Base-by-base conservation (phyloP, 768 basidiomycete genomes). In the Leucocoprinus leucothites region DNA sequence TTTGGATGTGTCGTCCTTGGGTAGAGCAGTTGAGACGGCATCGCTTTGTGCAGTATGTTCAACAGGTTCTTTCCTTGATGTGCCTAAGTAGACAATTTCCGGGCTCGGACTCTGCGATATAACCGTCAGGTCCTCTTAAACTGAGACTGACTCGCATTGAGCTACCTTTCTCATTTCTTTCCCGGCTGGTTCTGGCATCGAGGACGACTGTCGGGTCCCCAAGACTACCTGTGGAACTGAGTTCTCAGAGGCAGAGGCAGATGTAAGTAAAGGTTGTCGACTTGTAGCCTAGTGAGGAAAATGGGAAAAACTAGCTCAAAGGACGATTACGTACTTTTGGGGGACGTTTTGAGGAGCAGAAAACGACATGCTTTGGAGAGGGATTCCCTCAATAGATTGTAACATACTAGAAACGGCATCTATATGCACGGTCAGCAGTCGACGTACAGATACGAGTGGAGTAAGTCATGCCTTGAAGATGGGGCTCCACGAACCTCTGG, bases 401-500 rank as follows among this genome's bases (percentile, higher is more conserved):
- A 60, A 53, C 42, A 60, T 41, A 14, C 43, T 22, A n/a, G 34
- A 45, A 5, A 60, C 9, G n/a, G 43, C 38, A 25, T 42, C 59
- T 60, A 42, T 40, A 16, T 24, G 14, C 19, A 36, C 51, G 34
- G 36, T 21, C 19, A 49, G 34, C 16, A n/a, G 4, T n/a, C 14
- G 31, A 13, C 3, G 5, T 26, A 42, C 5, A 13, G 9, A 31
- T 24, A 21, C 21, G n/a, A 41, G 28, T 21, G 40, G n/a, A 21
- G 14, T 36, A 25, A 41, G 35, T 53, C 61, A 46, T 43, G 73
- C 76, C 62, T 57, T 68, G 64, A 22, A 74, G 57, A 3, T 67
- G 58, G 45, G 67, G 65, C 45, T 77, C 75, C 9, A 63, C 58
- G 57, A 79, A 77, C 34, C 59, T 58, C 13, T 61, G 38, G 21